Evolutionary conservation across 495 filamentous ascomycete species (phyloP).

Genomic region (Hypoxylon perforatum): DNA sequence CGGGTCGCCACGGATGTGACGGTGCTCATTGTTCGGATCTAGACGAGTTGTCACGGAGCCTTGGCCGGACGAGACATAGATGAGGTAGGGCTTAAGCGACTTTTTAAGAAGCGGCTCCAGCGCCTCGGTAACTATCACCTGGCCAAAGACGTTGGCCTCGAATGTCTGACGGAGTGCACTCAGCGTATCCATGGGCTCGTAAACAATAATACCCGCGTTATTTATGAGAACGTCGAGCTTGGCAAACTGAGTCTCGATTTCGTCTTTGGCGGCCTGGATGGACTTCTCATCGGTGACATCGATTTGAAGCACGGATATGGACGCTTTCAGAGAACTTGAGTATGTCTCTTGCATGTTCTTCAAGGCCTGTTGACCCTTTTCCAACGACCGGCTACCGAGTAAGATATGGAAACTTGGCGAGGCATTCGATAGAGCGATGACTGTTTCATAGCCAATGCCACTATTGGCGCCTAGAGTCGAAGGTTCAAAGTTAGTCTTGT

Average conservation of each 20-base stretch:
- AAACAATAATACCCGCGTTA: constrained; percentile 56
- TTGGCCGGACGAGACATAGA: constrained; percentile 55
- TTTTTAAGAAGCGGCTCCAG: constrained; percentile 59
- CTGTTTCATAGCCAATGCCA: constrained; percentile 62
- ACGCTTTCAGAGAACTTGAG: constrained; percentile 38
- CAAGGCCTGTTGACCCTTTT: constrained; percentile 57
- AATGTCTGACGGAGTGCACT: constrained; percentile 52
- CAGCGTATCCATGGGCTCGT: constrained; percentile 33
- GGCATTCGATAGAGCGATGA: constrained; percentile 53
- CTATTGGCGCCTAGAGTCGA: constrained; percentile 54
- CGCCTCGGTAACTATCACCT: constrained; percentile 55
- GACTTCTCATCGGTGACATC: constrained; percentile 60
- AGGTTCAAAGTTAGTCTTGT: constrained; percentile 4
- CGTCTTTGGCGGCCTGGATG: constrained; percentile 48
- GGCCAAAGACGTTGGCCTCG: constrained; percentile 62
- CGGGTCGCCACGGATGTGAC: constrained; percentile 36
- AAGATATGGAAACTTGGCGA: constrained; percentile 56
- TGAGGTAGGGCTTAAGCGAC: constrained; percentile 55
- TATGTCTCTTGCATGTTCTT: constrained; percentile 45
- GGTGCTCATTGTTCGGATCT: constrained; percentile 39
- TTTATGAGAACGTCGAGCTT: constrained; percentile 61
- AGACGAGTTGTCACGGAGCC: constrained; percentile 43
- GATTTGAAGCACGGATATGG: constrained; percentile 51
- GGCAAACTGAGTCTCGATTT: constrained; percentile 50
- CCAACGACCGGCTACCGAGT: constrained; percentile 53